phyloP scores from a whole-genome alignment of 225 moss, liverwort and hornwort genomes.

The Lunularia cruciata region DNA sequence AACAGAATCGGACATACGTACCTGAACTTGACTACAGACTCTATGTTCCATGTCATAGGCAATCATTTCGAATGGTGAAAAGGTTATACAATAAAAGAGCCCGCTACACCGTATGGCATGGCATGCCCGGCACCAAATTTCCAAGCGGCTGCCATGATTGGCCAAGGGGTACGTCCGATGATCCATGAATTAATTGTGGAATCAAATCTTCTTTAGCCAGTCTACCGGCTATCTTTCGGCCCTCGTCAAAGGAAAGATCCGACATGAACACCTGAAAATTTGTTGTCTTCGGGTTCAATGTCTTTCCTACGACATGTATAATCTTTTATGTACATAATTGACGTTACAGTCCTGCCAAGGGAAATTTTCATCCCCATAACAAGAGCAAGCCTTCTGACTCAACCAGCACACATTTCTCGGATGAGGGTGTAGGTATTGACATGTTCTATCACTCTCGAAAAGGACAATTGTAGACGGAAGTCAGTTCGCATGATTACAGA shows the following conservation, averaged over 20 bases:
- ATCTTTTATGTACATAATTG: slow-evolving; percentile 78
- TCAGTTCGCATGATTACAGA: slow-evolving; percentile 59
- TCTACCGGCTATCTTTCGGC: slow-evolving; percentile 48
- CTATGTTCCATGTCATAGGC: slow-evolving; percentile 57
- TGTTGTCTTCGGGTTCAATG: slow-evolving; percentile 48
- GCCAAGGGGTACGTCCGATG: slow-evolving; percentile 71
- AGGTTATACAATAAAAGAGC: slow-evolving; percentile 68
- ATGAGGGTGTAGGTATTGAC: slow-evolving; percentile 57
- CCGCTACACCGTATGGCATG: slow-evolving; percentile 65
- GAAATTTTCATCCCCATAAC: slow-evolving; percentile 76
- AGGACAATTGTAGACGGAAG: slow-evolving; percentile 61
- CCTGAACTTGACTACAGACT: slow-evolving; percentile 59
- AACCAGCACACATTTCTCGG: slow-evolving; percentile 70
- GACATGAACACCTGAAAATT: slow-evolving; percentile 65
- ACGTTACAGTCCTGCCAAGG: slow-evolving; percentile 75
- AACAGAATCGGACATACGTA: slow-evolving; percentile 68
- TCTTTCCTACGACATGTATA: slow-evolving; percentile 80
- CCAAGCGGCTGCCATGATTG: slow-evolving; percentile 82
- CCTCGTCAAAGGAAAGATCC: slow-evolving; percentile 67
- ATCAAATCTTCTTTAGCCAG: slow-evolving; percentile 66
- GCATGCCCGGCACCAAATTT: slow-evolving; percentile 71
- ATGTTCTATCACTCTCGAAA: slow-evolving; percentile 70
- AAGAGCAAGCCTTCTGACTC: slow-evolving; percentile 68
- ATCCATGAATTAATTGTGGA: slow-evolving; percentile 56
- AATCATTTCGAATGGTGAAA: slow-evolving; percentile 74